Conservation (phyloP, 2,329 filamentous ascomycete genomes). For the Talaromyces rugulosus region DNA sequence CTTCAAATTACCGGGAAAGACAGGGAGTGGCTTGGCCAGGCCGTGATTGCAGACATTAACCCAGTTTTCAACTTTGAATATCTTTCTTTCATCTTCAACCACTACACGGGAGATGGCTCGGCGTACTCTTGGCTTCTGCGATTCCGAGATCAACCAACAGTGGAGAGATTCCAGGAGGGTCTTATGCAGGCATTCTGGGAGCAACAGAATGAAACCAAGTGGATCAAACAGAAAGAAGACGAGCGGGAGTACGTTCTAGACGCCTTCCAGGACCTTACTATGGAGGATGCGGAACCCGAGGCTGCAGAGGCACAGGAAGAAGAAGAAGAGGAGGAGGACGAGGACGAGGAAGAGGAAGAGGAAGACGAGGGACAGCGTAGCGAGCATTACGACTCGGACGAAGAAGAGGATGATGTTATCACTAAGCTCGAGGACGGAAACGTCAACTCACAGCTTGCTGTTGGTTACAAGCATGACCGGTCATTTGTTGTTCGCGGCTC, state of each 20-base stretch:
- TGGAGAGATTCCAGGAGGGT: slow-evolving; percentile 87
- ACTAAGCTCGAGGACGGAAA: slow-evolving; percentile 70
- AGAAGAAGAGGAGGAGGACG: slow-evolving; percentile 49
- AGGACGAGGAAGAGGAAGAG: slow-evolving; percentile 59
- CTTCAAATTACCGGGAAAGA: slow-evolving; percentile 74
- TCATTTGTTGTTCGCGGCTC: slow-evolving; percentile 96
- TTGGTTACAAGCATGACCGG: slow-evolving; percentile 94
- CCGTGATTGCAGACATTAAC: slow-evolving; percentile 85
- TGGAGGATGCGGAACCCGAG: slow-evolving; percentile 70
- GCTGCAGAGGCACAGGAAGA: slow-evolving; percentile 53
- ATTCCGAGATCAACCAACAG: slow-evolving; percentile 75
- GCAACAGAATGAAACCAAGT: slow-evolving; percentile 88
- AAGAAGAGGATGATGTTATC: slow-evolving; percentile 73
- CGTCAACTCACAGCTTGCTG: slow-evolving; percentile 87
- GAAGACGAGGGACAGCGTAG: slow-evolving; percentile 60
- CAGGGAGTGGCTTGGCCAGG: slow-evolving; percentile 80
- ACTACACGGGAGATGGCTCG: slow-evolving; percentile 81
- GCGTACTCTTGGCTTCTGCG: slow-evolving; percentile 94
- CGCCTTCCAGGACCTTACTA: slow-evolving; percentile 87
- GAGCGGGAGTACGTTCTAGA: slow-evolving; percentile 93
- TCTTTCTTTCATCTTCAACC: slow-evolving; percentile 98
- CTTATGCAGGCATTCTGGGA: slow-evolving; percentile 97
- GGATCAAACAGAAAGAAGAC: slow-evolving; percentile 85
- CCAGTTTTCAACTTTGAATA: slow-evolving; percentile 99
- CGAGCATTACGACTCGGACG: slow-evolving; percentile 70